Evolutionary conservation across 2,329 filamentous ascomycete species (phyloP).

Genomic region (Claviceps pusilla): DNA sequence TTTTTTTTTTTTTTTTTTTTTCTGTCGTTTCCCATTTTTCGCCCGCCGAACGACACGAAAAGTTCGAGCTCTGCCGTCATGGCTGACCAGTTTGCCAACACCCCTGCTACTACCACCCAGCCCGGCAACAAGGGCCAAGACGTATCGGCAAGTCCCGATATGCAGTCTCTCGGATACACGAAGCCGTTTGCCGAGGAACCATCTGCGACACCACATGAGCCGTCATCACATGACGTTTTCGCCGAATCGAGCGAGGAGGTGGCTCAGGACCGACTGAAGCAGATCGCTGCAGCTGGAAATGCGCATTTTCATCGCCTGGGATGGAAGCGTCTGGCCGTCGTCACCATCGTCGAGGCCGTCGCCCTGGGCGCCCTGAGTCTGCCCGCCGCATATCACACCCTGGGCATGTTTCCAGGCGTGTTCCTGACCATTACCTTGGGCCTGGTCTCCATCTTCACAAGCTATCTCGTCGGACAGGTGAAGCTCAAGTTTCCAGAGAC

Average conservation of each 20-base stretch:
- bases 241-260: slow-evolving; percentile 14
- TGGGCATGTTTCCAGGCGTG: slow-evolving; percentile 38
- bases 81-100: background rate
- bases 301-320: slow-evolving; percentile 38
- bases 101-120: background rate
- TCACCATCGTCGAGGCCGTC: slow-evolving; percentile 42
- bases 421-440: slow-evolving; percentile 22
- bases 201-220: background rate
- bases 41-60: too few relatives aligned
- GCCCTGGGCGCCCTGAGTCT: slow-evolving; percentile 38
- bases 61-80: background rate
- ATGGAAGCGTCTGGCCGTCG: slow-evolving; percentile 40
- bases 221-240: slow-evolving; percentile 5
- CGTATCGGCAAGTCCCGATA: background rate
- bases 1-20: background rate
- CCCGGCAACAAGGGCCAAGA: background rate
- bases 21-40: too few relatives aligned
- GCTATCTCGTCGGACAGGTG: slow-evolving; percentile 31
- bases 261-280: slow-evolving; percentile 23
- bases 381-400: slow-evolving; percentile 35
- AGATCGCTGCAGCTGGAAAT: slow-evolving; percentile 27
- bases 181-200: background rate
- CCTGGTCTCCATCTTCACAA: slow-evolving; percentile 32
- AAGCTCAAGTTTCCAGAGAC: slow-evolving; percentile 43
- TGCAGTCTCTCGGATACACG: background rate